phyloP scores from a whole-genome alignment of 169 alveolate genomes.

The Eimeria tenella region DNA sequence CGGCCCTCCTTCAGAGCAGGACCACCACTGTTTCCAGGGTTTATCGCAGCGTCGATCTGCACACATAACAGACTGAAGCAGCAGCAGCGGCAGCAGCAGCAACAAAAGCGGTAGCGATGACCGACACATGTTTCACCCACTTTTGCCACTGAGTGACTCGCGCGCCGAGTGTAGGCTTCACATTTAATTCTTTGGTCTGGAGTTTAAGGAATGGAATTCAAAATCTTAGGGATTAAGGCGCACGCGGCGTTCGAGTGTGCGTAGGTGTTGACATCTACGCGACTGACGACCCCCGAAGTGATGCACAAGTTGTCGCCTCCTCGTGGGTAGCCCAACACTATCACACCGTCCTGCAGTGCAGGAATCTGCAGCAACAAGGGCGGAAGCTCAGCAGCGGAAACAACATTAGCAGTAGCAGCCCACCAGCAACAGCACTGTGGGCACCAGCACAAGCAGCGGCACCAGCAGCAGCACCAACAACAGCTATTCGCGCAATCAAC shows the following conservation, averaged over 20 bases:
- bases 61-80: slow-evolving; percentile 86
- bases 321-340: slow-evolving; percentile 92
- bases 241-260: slow-evolving; percentile 83
- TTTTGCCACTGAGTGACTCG: not conserved
- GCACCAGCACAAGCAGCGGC: not conserved
- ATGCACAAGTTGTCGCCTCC: slow-evolving; percentile 93
- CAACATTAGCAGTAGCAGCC: not conserved
- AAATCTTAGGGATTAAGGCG: not conserved
- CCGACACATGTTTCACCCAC: not conserved
- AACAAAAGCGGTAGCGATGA: not conserved
- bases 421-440: not conserved
- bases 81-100: slow-evolving; percentile 18
- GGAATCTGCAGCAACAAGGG: slow-evolving; percentile 82
- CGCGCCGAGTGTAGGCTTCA: too few species aligned
- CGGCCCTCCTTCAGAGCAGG: slow-evolving; percentile 90
- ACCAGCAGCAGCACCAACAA: not conserved
- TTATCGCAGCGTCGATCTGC: slow-evolving; percentile 94
- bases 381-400: slow-evolving; percentile 10
- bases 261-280: slow-evolving; percentile 90
- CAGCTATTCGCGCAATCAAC: not conserved
- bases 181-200: too few species aligned
- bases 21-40: slow-evolving; percentile 93
- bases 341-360: slow-evolving; percentile 87
- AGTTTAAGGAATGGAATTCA: too few species aligned
- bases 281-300: slow-evolving; percentile 92